Evolutionary conservation across 2,329 filamentous ascomycete species (phyloP).

Genomic region (Elsinoe batatas): DNA sequence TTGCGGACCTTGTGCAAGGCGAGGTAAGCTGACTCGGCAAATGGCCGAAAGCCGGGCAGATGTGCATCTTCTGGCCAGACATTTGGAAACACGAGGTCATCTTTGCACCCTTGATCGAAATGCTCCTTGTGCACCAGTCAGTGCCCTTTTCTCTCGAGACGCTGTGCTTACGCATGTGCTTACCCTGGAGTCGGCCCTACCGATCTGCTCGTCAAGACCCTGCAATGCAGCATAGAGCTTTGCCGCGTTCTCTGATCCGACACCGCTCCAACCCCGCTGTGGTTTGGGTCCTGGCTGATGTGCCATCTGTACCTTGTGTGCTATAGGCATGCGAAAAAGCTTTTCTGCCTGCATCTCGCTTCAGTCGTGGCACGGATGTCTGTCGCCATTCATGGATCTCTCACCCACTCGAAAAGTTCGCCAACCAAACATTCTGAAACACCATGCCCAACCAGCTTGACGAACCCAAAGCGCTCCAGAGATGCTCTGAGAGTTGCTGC

Average conservation of each 20-base stretch:
- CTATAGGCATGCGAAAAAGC: conserved; percentile 30
- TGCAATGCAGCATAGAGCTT: conserved; percentile 16
- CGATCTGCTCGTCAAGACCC: conserved; percentile 11
- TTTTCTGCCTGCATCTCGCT: conserved; percentile 14
- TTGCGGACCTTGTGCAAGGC: conserved; percentile 23
- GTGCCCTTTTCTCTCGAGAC: neutral
- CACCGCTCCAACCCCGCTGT: conserved; percentile 32
- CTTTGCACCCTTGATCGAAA: conserved; percentile 39
- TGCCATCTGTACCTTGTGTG: conserved; percentile 30
- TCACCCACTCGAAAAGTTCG: conserved; percentile 22
- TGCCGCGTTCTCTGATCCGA: conserved; percentile 30
- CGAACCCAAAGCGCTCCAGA: conserved; percentile 26
- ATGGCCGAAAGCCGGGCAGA: conserved; percentile 35
- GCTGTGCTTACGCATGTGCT: neutral
- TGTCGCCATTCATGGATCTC: neutral
- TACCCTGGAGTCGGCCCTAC: conserved; percentile 19
- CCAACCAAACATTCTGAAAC: conserved; percentile 25
- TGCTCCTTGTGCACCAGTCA: conserved; percentile 23
- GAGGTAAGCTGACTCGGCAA: conserved; percentile 26
- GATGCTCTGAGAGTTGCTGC: neutral
- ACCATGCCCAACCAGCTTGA: conserved; percentile 33
- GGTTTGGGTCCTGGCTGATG: conserved; percentile 31
- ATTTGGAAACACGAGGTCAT: conserved; percentile 36
- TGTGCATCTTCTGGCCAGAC: conserved; percentile 39
- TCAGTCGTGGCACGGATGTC: neutral